A percentile compares a stretch with the other conserved stretches of the same genome.
These are phyloP conservation scores for Phytomonas serpens DNA, from an alignment of 208 protist species.

Conservation along the genomic window DNA sequence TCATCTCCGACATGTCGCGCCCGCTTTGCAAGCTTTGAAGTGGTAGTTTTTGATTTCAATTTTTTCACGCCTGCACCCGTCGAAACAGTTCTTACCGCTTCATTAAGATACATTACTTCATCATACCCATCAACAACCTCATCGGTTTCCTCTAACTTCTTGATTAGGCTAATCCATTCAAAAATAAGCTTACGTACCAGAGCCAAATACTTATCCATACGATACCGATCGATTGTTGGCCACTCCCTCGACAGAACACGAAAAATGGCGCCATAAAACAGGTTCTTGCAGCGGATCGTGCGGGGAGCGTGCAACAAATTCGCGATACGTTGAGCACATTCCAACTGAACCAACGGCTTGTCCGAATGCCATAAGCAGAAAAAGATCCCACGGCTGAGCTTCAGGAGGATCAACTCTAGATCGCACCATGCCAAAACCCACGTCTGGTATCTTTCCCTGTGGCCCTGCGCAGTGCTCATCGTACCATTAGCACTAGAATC, in stretches of 20 bases:
- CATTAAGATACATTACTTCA: conserved; percentile 4
- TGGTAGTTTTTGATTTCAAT: not conserved
- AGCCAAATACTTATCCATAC: conserved; percentile 87
- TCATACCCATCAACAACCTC: conserved; percentile 7
- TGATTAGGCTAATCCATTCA: conserved; percentile 34
- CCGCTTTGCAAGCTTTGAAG: conserved; percentile 12
- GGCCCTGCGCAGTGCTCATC: conserved; percentile 20
- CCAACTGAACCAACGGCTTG: conserved; percentile 87
- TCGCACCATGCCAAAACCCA: conserved; percentile 71
- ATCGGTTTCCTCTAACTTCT: conserved; percentile 27
- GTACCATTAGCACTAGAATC: conserved; percentile 11
- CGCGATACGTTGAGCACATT: conserved; percentile 70
- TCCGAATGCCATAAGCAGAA: conserved; percentile 91
- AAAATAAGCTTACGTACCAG: conserved; percentile 75
- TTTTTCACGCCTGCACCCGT: not conserved
- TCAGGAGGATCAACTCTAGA: conserved; percentile 73
- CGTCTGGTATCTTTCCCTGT: conserved; percentile 30
- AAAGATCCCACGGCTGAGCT: conserved; percentile 76
- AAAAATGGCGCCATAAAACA: conserved; percentile 68
- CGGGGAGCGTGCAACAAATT: conserved; percentile 41
- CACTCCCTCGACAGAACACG: conserved; percentile 81
- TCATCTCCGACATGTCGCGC: conserved; percentile 8
- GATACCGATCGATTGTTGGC: conserved; percentile 83
- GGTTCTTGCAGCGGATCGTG: conserved; percentile 36
- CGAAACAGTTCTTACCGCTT: conserved; percentile 1